A percentile compares a stretch with the other conserved stretches of the same genome.
phyloP scores from a whole-genome alignment of 164 flowering plant genomes.

The Aristolochia fimbriata region DNA sequence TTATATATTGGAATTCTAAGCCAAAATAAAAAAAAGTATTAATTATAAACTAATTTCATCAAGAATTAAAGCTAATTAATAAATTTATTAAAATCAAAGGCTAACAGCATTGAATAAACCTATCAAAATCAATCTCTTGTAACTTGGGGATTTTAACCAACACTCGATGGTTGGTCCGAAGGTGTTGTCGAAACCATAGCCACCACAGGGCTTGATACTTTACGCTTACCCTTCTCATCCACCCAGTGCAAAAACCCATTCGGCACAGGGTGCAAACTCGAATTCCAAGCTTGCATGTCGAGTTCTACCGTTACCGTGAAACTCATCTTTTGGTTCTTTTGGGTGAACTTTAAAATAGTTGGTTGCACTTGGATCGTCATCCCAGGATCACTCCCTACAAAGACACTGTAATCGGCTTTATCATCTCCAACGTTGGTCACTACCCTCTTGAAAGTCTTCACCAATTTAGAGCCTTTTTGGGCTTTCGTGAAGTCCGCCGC shows the following conservation, averaged over 20 bases:
- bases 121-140: too few species aligned
- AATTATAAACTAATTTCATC: too few species aligned
- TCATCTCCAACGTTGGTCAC: conserved; percentile 20
- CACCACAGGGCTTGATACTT: neutral
- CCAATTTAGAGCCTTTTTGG: conserved; percentile 9
- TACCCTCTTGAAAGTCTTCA: conserved; percentile 14
- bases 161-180: too few species aligned
- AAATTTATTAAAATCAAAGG: too few species aligned
- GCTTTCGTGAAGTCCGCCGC: conserved; percentile 12
- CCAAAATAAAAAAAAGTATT: too few species aligned
- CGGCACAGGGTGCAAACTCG: neutral
- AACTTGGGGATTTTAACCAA: too few species aligned
- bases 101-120: too few species aligned
- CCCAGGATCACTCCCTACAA: conserved; percentile 12
- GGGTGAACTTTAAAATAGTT: conserved; percentile 2
- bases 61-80: too few species aligned
- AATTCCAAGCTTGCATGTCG: conserved; percentile 5
- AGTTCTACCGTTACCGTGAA: conserved; percentile 12
- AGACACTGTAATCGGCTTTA: conserved; percentile 9
- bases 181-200: too few species aligned
- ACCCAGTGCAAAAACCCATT: neutral
- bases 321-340: conserved; percentile 1
- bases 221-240: neutral
- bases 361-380: conserved; percentile 21
- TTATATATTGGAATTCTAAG: too few species aligned